A percentile compares a stretch with the other conserved stretches of the same genome.
Evolutionary conservation across 352 stramenopile species (phyloP).

Genomic region (Globisporangium nagaii): DNA sequence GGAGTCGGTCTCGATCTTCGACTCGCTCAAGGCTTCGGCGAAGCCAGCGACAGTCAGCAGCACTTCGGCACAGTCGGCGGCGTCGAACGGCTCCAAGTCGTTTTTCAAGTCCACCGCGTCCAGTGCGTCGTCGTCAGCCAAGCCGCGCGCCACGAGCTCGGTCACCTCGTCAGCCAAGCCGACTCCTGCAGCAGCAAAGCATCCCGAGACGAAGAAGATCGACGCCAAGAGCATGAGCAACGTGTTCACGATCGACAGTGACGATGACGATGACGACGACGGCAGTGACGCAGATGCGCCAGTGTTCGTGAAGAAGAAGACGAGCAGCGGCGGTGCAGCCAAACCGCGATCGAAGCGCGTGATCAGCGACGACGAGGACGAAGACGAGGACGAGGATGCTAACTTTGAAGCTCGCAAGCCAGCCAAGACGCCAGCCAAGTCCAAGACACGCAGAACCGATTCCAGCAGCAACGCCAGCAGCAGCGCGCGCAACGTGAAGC

Average conservation of each 20-base stretch:
- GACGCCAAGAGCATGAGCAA: conserved; percentile 51
- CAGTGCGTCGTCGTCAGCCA: conserved; percentile 10
- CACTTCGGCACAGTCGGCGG: background rate
- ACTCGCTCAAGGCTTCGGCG: conserved; percentile 33
- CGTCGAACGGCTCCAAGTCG: conserved; percentile 10
- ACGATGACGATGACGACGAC: conserved; percentile 47
- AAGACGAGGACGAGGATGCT: conserved; percentile 41
- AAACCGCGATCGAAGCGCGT: conserved; percentile 44
- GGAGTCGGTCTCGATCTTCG: conserved; percentile 63
- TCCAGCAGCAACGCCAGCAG: background rate
- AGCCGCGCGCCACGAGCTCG: conserved; percentile 15
- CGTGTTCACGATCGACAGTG: conserved; percentile 64
- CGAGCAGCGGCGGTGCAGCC: conserved; percentile 1
- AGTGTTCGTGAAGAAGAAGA: conserved; percentile 67
- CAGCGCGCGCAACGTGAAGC: conserved; percentile 29
- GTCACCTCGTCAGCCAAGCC: conserved; percentile 9
- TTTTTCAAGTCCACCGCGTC: conserved; percentile 23
- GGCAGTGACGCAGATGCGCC: conserved; percentile 37
- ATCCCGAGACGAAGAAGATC: conserved; percentile 30
- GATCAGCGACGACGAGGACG: conserved; percentile 67
- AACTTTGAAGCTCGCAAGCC: background rate
- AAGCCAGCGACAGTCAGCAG: conserved; percentile 13
- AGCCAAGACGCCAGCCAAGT: conserved; percentile 7
- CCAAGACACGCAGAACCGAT: background rate
- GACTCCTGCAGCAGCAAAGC: conserved; percentile 17